Evolutionary conservation across 768 basidiomycete species (phyloP).

Genomic region (Leucocoprinus leucothites): DNA sequence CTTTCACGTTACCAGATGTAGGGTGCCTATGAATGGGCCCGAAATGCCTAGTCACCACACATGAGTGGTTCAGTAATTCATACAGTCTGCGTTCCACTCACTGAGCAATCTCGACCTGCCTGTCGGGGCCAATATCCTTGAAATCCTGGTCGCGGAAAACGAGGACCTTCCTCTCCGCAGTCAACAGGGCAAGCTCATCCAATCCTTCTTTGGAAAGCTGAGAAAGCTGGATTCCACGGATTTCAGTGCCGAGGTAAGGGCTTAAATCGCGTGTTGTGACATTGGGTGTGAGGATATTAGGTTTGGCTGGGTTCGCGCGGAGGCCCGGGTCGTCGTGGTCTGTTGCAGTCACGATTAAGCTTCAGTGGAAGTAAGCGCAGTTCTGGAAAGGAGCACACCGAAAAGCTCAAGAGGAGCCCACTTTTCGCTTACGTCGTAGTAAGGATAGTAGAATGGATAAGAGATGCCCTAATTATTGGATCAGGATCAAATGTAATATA

Average conservation of each 20-base stretch:
- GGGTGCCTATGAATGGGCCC: conserved; percentile 46
- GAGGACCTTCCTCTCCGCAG: conserved; percentile 52
- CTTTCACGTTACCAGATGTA: conserved; percentile 49
- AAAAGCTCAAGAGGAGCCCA: conserved; percentile 46
- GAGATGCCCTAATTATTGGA: conserved; percentile 28
- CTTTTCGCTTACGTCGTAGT: conserved; percentile 46
- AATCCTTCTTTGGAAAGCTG: conserved; percentile 49
- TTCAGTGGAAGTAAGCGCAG: too few relatives aligned
- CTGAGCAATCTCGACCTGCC: conserved; percentile 51
- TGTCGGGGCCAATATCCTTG: conserved; percentile 49
- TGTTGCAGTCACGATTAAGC: conserved; percentile 4
- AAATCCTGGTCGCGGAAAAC: conserved; percentile 62
- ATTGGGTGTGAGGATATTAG: conserved; percentile 42
- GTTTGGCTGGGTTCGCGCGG: conserved; percentile 49
- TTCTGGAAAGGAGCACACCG: conserved; percentile 26
- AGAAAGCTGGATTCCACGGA: conserved; percentile 50
- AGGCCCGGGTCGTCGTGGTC: conserved; percentile 42
- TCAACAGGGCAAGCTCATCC: conserved; percentile 48
- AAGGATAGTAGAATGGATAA: conserved; percentile 48
- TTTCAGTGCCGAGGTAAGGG: conserved; percentile 51
- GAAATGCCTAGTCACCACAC: conserved; percentile 30
- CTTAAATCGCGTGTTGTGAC: conserved; percentile 36
- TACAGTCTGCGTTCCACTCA: conserved; percentile 9
- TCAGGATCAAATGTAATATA: too few relatives aligned
- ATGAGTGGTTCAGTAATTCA: background rate